Evolutionary conservation across 2,329 filamentous ascomycete species (phyloP), one percentile per base, ranked within the genome.

Genomic region (Fusarium zealandicum): DNA sequence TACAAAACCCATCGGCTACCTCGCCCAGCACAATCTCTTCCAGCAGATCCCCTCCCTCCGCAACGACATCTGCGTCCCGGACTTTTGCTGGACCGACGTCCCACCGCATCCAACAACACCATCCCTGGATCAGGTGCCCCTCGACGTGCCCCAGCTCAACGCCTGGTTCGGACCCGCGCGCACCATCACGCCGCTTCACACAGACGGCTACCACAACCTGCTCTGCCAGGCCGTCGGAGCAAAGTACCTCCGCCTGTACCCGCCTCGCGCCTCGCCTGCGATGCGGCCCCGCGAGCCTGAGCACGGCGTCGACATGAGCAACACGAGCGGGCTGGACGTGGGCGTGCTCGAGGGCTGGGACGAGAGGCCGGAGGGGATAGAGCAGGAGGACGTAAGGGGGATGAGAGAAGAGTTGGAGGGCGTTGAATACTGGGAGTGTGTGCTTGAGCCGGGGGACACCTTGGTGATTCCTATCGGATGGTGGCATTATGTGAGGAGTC

Each of bases 401-500:
- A 71, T 75, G 70, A 77, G 53, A 64, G 69, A 42, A 66, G 75
- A 74, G 0, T 90, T 96, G 60, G 72, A 72, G 41, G 72, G 80
- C 1, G 79, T 90, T 2, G 77, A 82, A 47, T 93, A 89, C 69
- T 75, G 90, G 28, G 95, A 99, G 68, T 87, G 87, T 50, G 82
- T 98, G 2, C 75, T 99, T 6, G 84, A 82, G 25, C 88, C 90
- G 1, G 95, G 93, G 0, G 92, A 99, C 46, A 89, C 87, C 60
- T 71, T 99, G 46, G 95, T 96, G 70, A 90, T 99, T 46, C 95
- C 95, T 0, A 82, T 91, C 5, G 95, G 93, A 1, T 99, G 95
- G 93, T 99, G 95, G 95, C 95, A 99, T 78, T 98, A 97, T 73
- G 90, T 98, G 4, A 82, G 90, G 54, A 92, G 92, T 42, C 71